Conservation (phyloP, 2,329 filamentous ascomycete species). For the Sclerotiophoma versabilis region DNA sequence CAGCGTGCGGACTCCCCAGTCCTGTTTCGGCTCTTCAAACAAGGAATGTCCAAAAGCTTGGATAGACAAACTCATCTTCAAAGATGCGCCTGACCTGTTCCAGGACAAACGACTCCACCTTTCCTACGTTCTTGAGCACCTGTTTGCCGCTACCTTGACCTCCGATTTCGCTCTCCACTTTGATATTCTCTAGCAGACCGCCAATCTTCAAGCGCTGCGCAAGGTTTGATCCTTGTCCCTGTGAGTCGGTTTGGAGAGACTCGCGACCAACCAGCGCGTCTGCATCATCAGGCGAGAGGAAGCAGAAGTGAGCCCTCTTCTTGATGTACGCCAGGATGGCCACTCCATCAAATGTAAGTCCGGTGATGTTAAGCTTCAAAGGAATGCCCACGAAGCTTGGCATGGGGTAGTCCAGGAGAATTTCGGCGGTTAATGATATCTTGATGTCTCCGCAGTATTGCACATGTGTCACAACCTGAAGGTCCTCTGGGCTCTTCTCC, state of each 20-base stretch:
- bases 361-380: constrained; percentile 92
- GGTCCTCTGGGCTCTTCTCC: constrained; percentile 81
- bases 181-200: constrained; percentile 87
- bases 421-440: constrained; percentile 90
- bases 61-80: constrained; percentile 98
- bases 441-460: constrained; percentile 87
- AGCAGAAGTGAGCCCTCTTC: constrained; percentile 90
- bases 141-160: constrained; percentile 90
- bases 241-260: constrained; percentile 37
- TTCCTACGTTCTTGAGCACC: constrained; percentile 96
- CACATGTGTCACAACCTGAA: constrained; percentile 92
- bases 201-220: constrained; percentile 62
- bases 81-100: constrained; percentile 97
- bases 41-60: constrained; percentile 97
- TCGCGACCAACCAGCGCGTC: constrained; percentile 65
- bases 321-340: constrained; percentile 91
- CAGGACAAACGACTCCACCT: constrained; percentile 96
- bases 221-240: constrained; percentile 34
- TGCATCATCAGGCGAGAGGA: constrained; percentile 90
- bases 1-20: background rate
- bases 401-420: constrained; percentile 97
- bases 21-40: constrained; percentile 60
- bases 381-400: constrained; percentile 97
- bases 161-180: constrained; percentile 97
- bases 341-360: constrained; percentile 92